Base-by-base conservation (phyloP, 2,329 filamentous ascomycete species). In the Thermomyces lanuginosus region DNA sequence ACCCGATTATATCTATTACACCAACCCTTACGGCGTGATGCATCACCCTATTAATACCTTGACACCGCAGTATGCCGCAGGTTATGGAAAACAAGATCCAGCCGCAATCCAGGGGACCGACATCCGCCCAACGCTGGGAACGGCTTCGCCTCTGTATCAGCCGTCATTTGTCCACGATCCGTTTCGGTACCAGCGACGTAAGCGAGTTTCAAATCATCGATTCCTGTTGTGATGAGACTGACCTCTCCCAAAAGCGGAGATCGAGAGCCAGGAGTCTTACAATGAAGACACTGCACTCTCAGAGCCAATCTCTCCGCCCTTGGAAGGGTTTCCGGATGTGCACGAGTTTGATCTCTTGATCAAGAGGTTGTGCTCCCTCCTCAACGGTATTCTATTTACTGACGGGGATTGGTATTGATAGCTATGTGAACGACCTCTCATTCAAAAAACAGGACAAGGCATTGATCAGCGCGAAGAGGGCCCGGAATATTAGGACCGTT, bases 371-470 rank as follows among this genome's bases (percentile, higher is more conserved):
- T n/a, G n/a, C n/a, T n/a, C n/a, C n/a, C n/a, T n/a, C n/a, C n/a
- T n/a, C 45, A 12, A 16, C 3, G 20, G 8, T 18, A 9, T 7
- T 20, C 8, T 17, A 32, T 27, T 17, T 7, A n/a, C 10, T 19
- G 6, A 25, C 9, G n/a, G 4, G 7, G 7, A 26, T 12, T 22
- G 16, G 24, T 21, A 10, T 14, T 16, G 26, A 27, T 31, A 63
- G 61, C 24, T 64, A 64, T 34, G 58, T 64, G 17, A 48, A 58
- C 24, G 57, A 58, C 18, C 45, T 64, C 8, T 63, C 60, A 5
- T 47, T 58, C 17, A 63, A 63, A 36, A 64, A 64, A 29, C 58
- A 60, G 40, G 60, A 64, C 35, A 64, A 64, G 33, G 60, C 60
- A 4, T 45, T 64, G 35, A 64, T 64, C 16, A 56, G 60, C 38